A percentile compares a stretch with the other conserved stretches of the same genome.
Conservation (phyloP, 2,329 filamentous ascomycete species). For the Alternaria hordeiaustralica region DNA sequence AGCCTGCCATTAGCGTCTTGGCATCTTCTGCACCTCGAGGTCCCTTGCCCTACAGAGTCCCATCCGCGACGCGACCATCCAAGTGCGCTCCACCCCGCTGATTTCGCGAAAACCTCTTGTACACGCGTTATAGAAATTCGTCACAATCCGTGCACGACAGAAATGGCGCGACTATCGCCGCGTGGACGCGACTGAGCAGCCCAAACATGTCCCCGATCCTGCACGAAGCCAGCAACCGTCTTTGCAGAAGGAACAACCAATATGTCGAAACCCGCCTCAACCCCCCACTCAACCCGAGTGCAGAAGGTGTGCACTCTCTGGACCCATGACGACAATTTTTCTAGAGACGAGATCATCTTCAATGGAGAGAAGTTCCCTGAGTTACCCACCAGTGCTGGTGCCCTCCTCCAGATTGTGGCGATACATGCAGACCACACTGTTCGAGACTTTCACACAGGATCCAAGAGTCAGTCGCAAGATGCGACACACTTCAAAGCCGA, state of each 20-base stretch:
- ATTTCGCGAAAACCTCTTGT: background rate
- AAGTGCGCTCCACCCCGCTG: background rate
- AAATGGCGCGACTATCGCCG: constrained; percentile 2
- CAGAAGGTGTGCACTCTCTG: constrained; percentile 58
- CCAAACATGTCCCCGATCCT: constrained; percentile 1
- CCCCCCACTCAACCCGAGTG: constrained; percentile 34
- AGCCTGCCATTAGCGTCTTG: constrained; percentile 6
- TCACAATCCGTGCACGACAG: background rate
- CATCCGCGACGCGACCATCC: constrained; percentile 1
- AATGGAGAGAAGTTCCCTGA: constrained; percentile 74
- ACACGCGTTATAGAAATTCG: background rate
- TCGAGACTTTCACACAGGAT: constrained; percentile 53
- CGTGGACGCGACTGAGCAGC: constrained; percentile 1
- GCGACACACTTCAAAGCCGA: constrained; percentile 37
- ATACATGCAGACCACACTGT: constrained; percentile 59
- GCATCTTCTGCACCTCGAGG: constrained; percentile 5
- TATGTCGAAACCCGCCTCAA: constrained; percentile 42
- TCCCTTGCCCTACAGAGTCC: background rate
- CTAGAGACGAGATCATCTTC: constrained; percentile 78
- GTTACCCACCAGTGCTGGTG: constrained; percentile 67
- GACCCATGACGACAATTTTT: constrained; percentile 75
- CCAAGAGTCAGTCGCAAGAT: constrained; percentile 36
- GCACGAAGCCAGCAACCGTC: constrained; percentile 1
- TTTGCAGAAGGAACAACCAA: background rate
- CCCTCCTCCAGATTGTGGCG: constrained; percentile 75